phyloP scores from a whole-genome alignment of 768 basidiomycete genomes.

The Leccinum pellstonianum region DNA sequence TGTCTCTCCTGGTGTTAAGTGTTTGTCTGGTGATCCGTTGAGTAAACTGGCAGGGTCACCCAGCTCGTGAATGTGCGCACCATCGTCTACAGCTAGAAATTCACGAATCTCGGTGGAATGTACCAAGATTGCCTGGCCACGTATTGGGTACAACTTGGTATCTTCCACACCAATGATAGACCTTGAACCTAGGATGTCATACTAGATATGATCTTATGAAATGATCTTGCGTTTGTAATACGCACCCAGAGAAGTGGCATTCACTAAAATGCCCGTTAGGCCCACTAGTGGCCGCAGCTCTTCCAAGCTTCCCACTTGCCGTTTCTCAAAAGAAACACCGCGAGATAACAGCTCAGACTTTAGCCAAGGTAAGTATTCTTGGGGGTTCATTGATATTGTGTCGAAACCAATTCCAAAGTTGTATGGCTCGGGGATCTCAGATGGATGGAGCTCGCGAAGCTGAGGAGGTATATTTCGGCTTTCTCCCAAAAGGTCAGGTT shows the following conservation, averaged over 20 bases:
- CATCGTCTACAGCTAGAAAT: conserved; percentile 24
- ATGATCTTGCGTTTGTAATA: background rate
- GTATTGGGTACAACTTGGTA: conserved; percentile 65
- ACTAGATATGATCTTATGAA: background rate
- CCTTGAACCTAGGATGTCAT: conserved; percentile 48
- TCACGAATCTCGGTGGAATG: conserved; percentile 60
- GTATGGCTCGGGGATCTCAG: conserved; percentile 36
- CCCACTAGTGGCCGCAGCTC: conserved; percentile 44
- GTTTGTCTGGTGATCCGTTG: conserved; percentile 14
- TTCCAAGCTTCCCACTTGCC: conserved; percentile 42
- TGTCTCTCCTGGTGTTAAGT: conserved; percentile 19
- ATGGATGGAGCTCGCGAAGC: conserved; percentile 33
- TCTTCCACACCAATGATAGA: conserved; percentile 84
- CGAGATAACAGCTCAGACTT: conserved; percentile 37
- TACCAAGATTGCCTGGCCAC: conserved; percentile 82
- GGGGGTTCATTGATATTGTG: conserved; percentile 50
- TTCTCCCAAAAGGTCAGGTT: background rate
- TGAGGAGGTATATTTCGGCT: conserved; percentile 14
- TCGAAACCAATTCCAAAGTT: conserved; percentile 42
- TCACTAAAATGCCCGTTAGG: conserved; percentile 45
- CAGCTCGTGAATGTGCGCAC: conserved; percentile 19
- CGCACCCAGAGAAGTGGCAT: conserved; percentile 55
- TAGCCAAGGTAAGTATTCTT: conserved; percentile 51
- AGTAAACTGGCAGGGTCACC: background rate
- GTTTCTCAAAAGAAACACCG: conserved; percentile 45